phyloP scores from a whole-genome alignment of 345 rosid genomes.

The Citrus medica region DNA sequence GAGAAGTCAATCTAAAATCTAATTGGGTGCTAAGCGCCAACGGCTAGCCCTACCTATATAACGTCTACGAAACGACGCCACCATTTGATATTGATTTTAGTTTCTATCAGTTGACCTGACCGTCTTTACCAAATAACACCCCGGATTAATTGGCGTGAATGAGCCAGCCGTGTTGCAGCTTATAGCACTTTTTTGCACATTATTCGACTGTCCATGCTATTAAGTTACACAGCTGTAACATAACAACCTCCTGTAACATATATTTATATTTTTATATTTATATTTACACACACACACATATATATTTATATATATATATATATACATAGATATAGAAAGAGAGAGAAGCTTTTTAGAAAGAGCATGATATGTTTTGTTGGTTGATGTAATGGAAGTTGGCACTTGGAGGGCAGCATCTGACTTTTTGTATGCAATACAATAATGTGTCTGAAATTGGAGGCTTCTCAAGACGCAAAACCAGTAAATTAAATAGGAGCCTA shows the following conservation, averaged over 20 bases:
- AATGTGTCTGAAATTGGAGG: background rate
- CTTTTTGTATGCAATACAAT: background rate
- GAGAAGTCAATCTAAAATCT: background rate
- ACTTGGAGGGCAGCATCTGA: background rate
- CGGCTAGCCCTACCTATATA: conserved; percentile 18
- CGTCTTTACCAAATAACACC: background rate
- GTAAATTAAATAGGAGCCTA: background rate
- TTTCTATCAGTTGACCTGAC: background rate
- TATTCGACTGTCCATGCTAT: conserved; percentile 4
- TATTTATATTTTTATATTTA: too few relatives aligned
- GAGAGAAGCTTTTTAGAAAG: too few relatives aligned
- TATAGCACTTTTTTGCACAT: background rate
- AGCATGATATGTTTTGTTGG: background rate
- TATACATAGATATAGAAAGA: too few relatives aligned
- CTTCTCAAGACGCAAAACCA: background rate
- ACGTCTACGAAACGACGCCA: conserved; percentile 4
- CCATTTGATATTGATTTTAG: background rate
- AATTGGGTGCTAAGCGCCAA: conserved; percentile 3
- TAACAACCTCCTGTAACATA: too few relatives aligned
- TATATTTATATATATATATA: too few relatives aligned
- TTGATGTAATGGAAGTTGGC: background rate
- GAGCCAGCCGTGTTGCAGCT: background rate
- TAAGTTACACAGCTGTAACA: background rate
- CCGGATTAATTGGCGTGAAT: too few relatives aligned
- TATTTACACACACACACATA: too few relatives aligned